phyloP scores from a whole-genome alignment of 2,329 filamentous ascomycete species.

The Fusarium euwallaceae region DNA sequence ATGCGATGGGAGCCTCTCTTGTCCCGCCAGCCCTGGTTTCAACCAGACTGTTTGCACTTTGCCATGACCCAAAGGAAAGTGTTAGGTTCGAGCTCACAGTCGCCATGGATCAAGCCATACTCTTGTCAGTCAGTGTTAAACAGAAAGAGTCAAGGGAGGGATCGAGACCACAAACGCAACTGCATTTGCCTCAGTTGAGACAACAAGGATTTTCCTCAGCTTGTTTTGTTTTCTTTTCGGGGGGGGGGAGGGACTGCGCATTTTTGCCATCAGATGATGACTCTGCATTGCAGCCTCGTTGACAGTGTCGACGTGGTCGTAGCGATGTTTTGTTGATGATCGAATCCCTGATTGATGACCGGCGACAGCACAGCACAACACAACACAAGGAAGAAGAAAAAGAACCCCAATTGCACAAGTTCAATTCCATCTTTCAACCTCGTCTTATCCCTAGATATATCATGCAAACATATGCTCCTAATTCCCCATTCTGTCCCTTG shows the following conservation, averaged over 20 bases:
- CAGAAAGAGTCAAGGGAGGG: not conserved
- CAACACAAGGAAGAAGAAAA: not conserved
- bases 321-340: not conserved
- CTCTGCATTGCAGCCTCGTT: constrained; percentile 15
- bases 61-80: not conserved
- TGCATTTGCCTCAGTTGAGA: constrained; percentile 12
- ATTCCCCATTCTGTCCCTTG: constrained; percentile 14
- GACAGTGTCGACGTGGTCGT: not conserved
- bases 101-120: constrained; percentile 21
- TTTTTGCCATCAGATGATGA: constrained; percentile 22
- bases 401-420: constrained; percentile 9
- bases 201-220: constrained; percentile 18
- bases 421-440: not conserved
- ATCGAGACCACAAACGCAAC: constrained; percentile 20
- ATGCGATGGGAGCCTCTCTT: constrained; percentile 14
- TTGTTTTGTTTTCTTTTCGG: constrained; percentile 6
- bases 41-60: constrained; percentile 2
- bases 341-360: not conserved
- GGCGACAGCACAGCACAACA: not conserved
- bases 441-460: constrained; percentile 23
- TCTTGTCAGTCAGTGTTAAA: constrained; percentile 26
- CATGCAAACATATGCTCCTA: not conserved
- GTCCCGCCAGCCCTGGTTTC: constrained; percentile 30
- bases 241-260: constrained; percentile 5
- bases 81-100: not conserved